Evolutionary conservation across 1,284 basidiomycete species (phyloP).

Genomic region (Papiliotrema terrestris): DNA sequence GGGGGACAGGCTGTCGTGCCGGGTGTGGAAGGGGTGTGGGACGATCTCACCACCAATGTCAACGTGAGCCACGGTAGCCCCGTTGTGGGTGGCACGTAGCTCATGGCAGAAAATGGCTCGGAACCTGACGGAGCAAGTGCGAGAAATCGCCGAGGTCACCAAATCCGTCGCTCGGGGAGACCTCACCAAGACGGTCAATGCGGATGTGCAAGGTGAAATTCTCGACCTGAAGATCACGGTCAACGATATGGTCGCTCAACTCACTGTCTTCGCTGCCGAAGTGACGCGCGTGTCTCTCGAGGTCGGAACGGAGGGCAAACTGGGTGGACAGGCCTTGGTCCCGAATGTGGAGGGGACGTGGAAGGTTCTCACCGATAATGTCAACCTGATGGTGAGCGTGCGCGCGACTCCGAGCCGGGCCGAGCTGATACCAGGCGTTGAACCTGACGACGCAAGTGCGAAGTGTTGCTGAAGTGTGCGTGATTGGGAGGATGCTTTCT

Average conservation of each 20-base stretch:
- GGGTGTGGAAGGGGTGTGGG: constrained; percentile 92
- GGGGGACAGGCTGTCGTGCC: constrained; percentile 90
- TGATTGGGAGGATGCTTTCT: not conserved
- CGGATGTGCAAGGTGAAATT: constrained; percentile 97
- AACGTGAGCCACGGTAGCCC: constrained; percentile 59
- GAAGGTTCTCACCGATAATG: constrained; percentile 92
- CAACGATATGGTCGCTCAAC: constrained; percentile 52
- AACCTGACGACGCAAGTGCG: constrained; percentile 96
- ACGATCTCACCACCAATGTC: constrained; percentile 83
- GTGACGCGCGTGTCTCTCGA: constrained; percentile 83
- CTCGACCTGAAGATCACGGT: constrained; percentile 73
- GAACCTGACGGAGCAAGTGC: constrained; percentile 93
- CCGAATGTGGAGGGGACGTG: constrained; percentile 86
- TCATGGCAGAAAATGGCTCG: constrained; percentile 70
- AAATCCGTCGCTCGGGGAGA: constrained; percentile 95
- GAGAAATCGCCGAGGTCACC: constrained; percentile 94
- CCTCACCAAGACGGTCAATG: constrained; percentile 81
- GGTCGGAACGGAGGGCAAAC: constrained; percentile 91
- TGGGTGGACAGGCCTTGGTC: constrained; percentile 89
- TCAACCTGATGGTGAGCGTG: constrained; percentile 60
- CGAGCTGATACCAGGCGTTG: constrained; percentile 25
- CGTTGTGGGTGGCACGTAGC: constrained; percentile 20
- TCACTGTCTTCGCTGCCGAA: constrained; percentile 56
- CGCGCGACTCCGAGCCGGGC: no score
- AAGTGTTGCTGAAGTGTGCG: constrained; percentile 82